These are phyloP conservation scores for Lachnellula arida DNA, from an alignment of 2,329 filamentous ascomycete genomes.

Conservation along the genomic window DNA sequence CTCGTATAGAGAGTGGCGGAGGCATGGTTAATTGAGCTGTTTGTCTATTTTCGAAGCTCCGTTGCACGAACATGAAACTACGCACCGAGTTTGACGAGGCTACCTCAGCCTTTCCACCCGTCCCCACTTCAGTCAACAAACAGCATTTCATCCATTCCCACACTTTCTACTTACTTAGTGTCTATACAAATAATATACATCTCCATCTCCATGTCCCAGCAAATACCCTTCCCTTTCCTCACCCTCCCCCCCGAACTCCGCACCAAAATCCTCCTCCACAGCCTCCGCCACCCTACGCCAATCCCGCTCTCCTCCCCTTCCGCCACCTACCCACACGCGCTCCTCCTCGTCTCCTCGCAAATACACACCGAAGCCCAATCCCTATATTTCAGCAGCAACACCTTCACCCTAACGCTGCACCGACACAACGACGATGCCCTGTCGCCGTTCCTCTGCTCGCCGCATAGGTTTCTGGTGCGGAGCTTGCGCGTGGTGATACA, in stretches of 20 bases:
- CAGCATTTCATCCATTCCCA: background rate
- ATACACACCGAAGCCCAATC: conserved; percentile 26
- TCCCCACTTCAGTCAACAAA: background rate
- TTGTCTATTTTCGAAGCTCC: background rate
- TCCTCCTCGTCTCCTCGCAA: conserved; percentile 24
- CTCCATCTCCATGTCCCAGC: background rate
- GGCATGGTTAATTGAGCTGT: conserved; percentile 17
- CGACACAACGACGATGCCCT: conserved; percentile 12
- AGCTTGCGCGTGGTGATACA: conserved; percentile 13
- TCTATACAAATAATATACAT: background rate
- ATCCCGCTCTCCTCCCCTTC: conserved; percentile 2
- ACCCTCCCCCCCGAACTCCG: conserved; percentile 28
- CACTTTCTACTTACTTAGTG: background rate
- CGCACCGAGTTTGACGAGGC: conserved; percentile 8
- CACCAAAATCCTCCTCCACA: conserved; percentile 21
- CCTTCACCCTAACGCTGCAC: conserved; percentile 20
- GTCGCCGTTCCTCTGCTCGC: conserved; percentile 18
- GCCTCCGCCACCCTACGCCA: conserved; percentile 8
- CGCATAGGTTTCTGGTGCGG: conserved; percentile 18
- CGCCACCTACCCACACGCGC: conserved; percentile 15
- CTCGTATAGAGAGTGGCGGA: conserved; percentile 15
- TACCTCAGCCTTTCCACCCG: conserved; percentile 11
- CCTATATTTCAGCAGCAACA: conserved; percentile 24
- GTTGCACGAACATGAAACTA: background rate
- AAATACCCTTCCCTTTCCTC: conserved; percentile 20